Evolutionary conservation across 2,329 filamentous ascomycete genomes (phyloP).

Genomic region (Venturia oleaginea): DNA sequence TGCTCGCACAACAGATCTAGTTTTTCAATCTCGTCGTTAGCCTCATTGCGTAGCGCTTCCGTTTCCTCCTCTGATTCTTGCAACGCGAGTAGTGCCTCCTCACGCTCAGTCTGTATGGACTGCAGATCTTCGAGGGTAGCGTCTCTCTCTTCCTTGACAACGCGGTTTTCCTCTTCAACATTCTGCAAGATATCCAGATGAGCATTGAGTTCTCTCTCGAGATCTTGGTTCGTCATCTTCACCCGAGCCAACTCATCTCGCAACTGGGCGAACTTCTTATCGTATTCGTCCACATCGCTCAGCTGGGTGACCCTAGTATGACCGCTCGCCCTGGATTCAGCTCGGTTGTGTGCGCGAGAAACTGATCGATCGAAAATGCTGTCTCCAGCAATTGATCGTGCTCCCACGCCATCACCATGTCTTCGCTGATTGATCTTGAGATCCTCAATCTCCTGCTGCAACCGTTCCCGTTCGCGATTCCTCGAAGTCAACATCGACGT

Average conservation of each 20-base stretch:
- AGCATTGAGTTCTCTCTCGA: constrained; percentile 72
- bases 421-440: constrained; percentile 80
- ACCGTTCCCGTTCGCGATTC: constrained; percentile 85
- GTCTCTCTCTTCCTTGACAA: constrained; percentile 73
- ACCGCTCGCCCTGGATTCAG: constrained; percentile 65
- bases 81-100: constrained; percentile 71
- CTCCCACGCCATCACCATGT: constrained; percentile 35
- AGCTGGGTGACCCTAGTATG: constrained; percentile 53
- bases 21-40: constrained; percentile 48
- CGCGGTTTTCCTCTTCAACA: constrained; percentile 54
- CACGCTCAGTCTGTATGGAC: constrained; percentile 70
- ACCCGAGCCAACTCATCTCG: constrained; percentile 80
- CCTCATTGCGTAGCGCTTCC: constrained; percentile 46
- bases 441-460: constrained; percentile 96
- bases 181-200: constrained; percentile 72
- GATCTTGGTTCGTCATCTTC: constrained; percentile 81
- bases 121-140: constrained; percentile 71
- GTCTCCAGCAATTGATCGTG: constrained; percentile 59
- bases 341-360: constrained; percentile 68
- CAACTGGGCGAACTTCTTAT: constrained; percentile 72
- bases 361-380: constrained; percentile 92
- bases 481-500: constrained; percentile 95
- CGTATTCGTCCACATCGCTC: constrained; percentile 76
- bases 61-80: constrained; percentile 50
- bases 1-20: constrained; percentile 59